Evolutionary conservation across 2,329 filamentous ascomycete species (phyloP).

Genomic region (Shiraia sp.): DNA sequence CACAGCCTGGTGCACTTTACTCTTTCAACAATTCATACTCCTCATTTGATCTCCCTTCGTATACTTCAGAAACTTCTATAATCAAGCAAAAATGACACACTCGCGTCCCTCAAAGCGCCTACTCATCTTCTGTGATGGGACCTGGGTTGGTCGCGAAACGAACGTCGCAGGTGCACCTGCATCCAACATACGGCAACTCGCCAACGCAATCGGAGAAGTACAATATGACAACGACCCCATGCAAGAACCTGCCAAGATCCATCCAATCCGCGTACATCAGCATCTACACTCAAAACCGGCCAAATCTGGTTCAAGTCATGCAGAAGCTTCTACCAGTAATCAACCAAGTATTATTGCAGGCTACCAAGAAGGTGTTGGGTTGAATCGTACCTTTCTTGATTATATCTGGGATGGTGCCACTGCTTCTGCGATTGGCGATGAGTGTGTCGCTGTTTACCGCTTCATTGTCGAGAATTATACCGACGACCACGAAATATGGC

Average conservation of each 20-base stretch:
- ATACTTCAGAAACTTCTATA: background rate
- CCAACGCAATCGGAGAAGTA: constrained; percentile 36
- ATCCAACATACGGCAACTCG: constrained; percentile 40
- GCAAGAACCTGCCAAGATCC: constrained; percentile 20
- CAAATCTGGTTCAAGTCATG: background rate
- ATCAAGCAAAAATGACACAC: constrained; percentile 1
- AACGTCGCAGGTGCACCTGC: constrained; percentile 26
- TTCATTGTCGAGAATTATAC: constrained; percentile 43
- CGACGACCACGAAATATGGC: constrained; percentile 47
- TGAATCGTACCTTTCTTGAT: constrained; percentile 40
- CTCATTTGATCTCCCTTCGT: background rate
- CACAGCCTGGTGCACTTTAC: background rate
- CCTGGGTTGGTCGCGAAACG: constrained; percentile 43
- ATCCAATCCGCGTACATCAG: constrained; percentile 20
- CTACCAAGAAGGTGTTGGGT: constrained; percentile 44
- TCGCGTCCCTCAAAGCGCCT: constrained; percentile 28
- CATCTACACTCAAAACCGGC: constrained; percentile 1
- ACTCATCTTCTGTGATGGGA: constrained; percentile 41
- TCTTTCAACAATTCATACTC: background rate
- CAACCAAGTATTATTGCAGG: constrained; percentile 30
- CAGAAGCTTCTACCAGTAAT: background rate
- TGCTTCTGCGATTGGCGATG: constrained; percentile 39
- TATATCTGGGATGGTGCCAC: constrained; percentile 45
- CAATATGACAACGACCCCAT: constrained; percentile 12
- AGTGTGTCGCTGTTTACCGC: constrained; percentile 40